phyloP scores from a whole-genome alignment of 176 grass and related monocot species.

The Dactylis glomerata region DNA sequence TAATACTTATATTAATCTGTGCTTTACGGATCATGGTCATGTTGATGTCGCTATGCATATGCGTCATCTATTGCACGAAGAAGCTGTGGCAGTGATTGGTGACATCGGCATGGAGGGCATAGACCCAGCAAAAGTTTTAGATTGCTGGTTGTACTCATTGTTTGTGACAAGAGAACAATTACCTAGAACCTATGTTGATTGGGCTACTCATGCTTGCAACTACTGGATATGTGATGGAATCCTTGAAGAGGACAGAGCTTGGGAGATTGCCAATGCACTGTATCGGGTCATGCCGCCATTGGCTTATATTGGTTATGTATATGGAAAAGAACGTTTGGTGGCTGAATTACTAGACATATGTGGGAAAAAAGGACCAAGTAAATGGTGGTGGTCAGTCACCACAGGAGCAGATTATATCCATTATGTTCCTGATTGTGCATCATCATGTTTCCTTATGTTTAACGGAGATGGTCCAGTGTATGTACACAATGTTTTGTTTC shows the following conservation, averaged over 20 bases:
- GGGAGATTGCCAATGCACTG: neutral
- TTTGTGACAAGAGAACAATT: neutral
- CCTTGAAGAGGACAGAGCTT: neutral
- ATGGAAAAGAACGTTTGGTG: too few species aligned
- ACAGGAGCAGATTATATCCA: neutral
- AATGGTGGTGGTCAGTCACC: neutral
- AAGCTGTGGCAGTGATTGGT: neutral
- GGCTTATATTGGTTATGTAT: too few species aligned
- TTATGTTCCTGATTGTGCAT: neutral
- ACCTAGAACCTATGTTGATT: neutral
- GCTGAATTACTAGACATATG: too few species aligned
- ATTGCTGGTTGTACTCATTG: neutral
- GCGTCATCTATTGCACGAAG: neutral
- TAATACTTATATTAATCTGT: neutral
- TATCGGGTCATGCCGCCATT: neutral
- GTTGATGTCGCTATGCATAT: accelerated
- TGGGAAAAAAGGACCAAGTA: neutral
- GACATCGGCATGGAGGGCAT: neutral
- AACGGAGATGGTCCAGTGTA: accelerated
- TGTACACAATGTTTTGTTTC: constrained; percentile 6
- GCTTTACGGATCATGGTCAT: accelerated
- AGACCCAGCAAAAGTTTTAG: neutral
- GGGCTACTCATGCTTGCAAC: neutral
- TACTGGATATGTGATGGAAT: constrained; percentile 22
- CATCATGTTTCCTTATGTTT: neutral